A percentile compares a stretch with the other conserved stretches of the same genome.
Evolutionary conservation across 2,329 filamentous ascomycete species (phyloP).

Genomic region (Trichocomaceae sp.): DNA sequence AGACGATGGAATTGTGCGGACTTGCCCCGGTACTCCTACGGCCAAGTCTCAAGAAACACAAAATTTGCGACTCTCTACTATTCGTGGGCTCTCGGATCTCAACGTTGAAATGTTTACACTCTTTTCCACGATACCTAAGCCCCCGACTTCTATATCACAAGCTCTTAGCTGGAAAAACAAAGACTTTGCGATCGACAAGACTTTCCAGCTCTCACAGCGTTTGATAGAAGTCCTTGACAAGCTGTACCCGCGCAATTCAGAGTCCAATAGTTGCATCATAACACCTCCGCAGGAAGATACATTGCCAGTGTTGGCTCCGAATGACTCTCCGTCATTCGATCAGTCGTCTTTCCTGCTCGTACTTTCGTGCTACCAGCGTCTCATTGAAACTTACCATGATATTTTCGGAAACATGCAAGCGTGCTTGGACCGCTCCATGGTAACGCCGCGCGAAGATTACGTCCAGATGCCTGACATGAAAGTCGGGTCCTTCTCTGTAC

Average conservation of each 20-base stretch:
- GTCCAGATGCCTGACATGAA: slow-evolving; percentile 3
- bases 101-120: slow-evolving; percentile 5
- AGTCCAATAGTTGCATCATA: not conserved
- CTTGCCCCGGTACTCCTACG: no score
- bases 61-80: no score
- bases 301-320: no score
- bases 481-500: slow-evolving; percentile 4
- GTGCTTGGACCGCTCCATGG: slow-evolving; percentile 4
- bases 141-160: slow-evolving; percentile 1
- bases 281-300: not conserved
- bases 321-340: not conserved
- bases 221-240: slow-evolving; percentile 6
- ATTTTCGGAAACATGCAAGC: slow-evolving; percentile 9
- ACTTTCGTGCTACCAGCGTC: slow-evolving; percentile 6
- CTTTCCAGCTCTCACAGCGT: slow-evolving; percentile 7
- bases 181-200: slow-evolving; percentile 6
- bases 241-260: slow-evolving; percentile 3
- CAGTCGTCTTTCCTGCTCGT: slow-evolving; percentile 1
- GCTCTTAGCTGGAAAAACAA: slow-evolving; percentile 8
- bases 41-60: no score
- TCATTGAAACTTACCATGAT: slow-evolving; percentile 5
- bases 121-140: slow-evolving; percentile 2
- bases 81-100: not conserved
- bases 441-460: slow-evolving; percentile 7
- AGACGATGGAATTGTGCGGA: no score